A percentile compares a stretch with the other conserved stretches of the same genome.
phyloP scores from a whole-genome alignment of 2,329 filamentous ascomycete genomes.

The Dothideomycetidae sp. region DNA sequence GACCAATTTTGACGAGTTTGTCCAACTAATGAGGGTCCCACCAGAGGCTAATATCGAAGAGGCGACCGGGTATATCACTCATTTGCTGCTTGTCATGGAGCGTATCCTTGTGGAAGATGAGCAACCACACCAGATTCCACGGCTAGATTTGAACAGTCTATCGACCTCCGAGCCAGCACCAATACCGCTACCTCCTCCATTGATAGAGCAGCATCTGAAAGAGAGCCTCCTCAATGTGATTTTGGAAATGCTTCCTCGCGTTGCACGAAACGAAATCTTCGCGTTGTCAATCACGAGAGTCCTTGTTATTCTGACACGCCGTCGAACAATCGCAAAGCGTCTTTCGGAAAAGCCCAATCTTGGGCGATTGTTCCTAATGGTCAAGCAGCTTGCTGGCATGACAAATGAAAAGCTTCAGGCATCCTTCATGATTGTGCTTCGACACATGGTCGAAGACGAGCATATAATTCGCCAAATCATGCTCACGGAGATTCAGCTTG shows the following conservation, averaged over 20 bases:
- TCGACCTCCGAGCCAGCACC: constrained; percentile 32
- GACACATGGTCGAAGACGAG: constrained; percentile 90
- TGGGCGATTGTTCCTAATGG: constrained; percentile 83
- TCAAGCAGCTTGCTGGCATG: constrained; percentile 73
- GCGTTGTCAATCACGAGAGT: constrained; percentile 73
- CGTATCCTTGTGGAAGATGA: constrained; percentile 80
- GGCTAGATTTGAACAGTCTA: constrained; percentile 39
- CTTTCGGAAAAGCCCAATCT: constrained; percentile 82
- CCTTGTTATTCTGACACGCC: constrained; percentile 74
- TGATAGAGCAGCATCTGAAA: constrained; percentile 53
- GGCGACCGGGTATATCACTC: constrained; percentile 82
- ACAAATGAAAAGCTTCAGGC: constrained; percentile 61
- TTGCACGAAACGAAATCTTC: constrained; percentile 75
- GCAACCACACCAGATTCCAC: constrained; percentile 59
- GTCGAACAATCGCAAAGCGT: constrained; percentile 55
- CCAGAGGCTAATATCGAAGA: constrained; percentile 56
- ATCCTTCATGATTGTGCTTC: constrained; percentile 70
- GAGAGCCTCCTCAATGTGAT: constrained; percentile 58
- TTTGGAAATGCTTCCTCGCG: constrained; percentile 68
- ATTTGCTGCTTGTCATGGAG: constrained; percentile 80
- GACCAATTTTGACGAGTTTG: constrained; percentile 59
- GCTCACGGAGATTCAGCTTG: constrained; percentile 71
- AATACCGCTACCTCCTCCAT: constrained; percentile 44
- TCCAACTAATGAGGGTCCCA: constrained; percentile 63
- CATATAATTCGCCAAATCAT: constrained; percentile 83